phyloP scores from a whole-genome alignment of 306 rosid genomes.

The Vicia villosa region DNA sequence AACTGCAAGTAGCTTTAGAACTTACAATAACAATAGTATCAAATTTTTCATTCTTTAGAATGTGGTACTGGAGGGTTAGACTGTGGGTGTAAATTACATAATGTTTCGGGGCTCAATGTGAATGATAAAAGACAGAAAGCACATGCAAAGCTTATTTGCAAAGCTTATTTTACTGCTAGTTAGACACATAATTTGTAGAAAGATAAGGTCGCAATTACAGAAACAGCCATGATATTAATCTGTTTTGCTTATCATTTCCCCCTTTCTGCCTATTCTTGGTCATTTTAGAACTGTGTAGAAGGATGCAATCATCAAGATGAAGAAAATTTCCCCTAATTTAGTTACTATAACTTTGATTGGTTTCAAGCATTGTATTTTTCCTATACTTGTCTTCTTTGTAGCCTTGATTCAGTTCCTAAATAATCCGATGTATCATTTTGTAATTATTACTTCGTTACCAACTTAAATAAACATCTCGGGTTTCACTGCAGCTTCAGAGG shows the following conservation, averaged over 20 bases:
- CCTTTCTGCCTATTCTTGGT: slow-evolving; percentile 12
- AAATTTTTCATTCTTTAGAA: slow-evolving; percentile 13
- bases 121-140: slow-evolving; percentile 1
- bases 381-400: neutral
- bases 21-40: neutral
- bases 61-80: slow-evolving; percentile 16
- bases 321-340: slow-evolving; percentile 8
- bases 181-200: slow-evolving; percentile 15
- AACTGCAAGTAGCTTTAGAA: neutral
- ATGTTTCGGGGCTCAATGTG: slow-evolving; percentile 14
- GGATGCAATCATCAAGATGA: slow-evolving; percentile 31
- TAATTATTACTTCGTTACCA: slow-evolving; percentile 13
- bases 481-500: slow-evolving; percentile 87
- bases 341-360: neutral
- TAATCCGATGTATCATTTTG: slow-evolving; percentile 2
- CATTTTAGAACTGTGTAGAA: slow-evolving; percentile 23
- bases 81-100: neutral
- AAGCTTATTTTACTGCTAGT: neutral
- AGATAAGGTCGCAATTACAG: slow-evolving; percentile 1
- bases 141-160: neutral
- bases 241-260: neutral
- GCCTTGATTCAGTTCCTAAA: slow-evolving; percentile 21
- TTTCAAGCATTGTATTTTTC: neutral
- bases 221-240: slow-evolving; percentile 9
- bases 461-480: slow-evolving; percentile 26